Evolutionary conservation across 805 yeast genomes (phyloP), one percentile per base, ranked within the genome.

Genomic region (Barnettozyma populi): DNA sequence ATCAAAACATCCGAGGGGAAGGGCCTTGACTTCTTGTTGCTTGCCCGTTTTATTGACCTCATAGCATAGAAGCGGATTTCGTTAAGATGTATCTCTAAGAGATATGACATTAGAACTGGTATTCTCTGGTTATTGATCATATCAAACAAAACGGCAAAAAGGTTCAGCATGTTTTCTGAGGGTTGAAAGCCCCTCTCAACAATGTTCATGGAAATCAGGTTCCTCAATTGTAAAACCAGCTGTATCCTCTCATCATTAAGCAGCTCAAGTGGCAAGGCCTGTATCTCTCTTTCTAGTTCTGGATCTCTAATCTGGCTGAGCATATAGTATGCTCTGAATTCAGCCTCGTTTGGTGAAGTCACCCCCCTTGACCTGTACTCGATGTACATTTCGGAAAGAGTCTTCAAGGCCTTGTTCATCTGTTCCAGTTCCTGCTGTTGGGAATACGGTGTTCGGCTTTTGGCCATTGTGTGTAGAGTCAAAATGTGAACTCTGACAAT

Each of bases 341-440:
- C 99, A 0, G 97, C 86, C 65, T 94, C 98, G 57, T 89, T 87
- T 0, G 90, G 86, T 38, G 86, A 79, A 6, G 50, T 51, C 0
- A 87, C 81, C 2, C 90, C 92, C 49, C 76, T 74, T 24, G 82
- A 78, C 39, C 95, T 71, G 10, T 83, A 82, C 58, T 86, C 96
- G 47, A 80, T 79, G 60, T 94, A 94, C 62, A 90, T 86, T 61
- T 94, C 97, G 3, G 86, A 76, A 32, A 94, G 69, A 0, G 98
- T 86, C 59, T 92, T 96, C 41, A 94, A 65, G 0, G 97, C 86
- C 59, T 94, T 94, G 61, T 87, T 90, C 62, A 94, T 76, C 62
- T 94, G 99, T 64, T 94, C 99, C 16, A 92, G 63, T 67, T 94
- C 99, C 65, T 94, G 99, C 63, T 94, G 99, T 56, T 86, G 86